Base-by-base conservation (phyloP, 2,329 filamentous ascomycete species). In the Trichophyton simii region DNA sequence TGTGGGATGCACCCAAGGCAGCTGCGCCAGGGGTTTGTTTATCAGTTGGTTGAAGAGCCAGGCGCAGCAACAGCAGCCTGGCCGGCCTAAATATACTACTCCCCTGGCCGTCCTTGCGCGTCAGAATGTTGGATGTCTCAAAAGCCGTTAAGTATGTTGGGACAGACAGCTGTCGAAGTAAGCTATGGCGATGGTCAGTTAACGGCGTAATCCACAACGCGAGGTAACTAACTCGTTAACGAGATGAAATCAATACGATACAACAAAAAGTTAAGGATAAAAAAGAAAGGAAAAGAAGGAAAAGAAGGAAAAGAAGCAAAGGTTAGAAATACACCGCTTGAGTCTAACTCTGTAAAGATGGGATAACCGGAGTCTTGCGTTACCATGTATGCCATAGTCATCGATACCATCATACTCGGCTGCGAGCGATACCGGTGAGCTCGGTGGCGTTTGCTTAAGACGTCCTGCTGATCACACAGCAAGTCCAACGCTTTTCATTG, bases 61-160 rank as follows among this genome's bases (percentile, higher is more conserved):
- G 44, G 44, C 44, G 44, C 20, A 48, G 44, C 44, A 20, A 28
- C 18, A 48, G 8, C n/a, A 48, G 5, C 44, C 20, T 20, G 44
- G 22, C 13, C 5, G 8, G 25, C 18, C 46, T 50, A 48, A 48
- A 48, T 48, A 48, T 48, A 48, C 8, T 36, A 36, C 34, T 13
- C 11, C 3, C 9, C 41, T 15, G 5, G 41, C 20, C 9, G 13
- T 9, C 46, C 46, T 25, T 50, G 22, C 20, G 20, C 20, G 3
- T 50, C 46, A 50, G 4, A 55, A 36, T 55, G 50, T 55, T 55
- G 28, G 50, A 55, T 55, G 50, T 55, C 50, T 55, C n/a, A 34
- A 8, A 9, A n/a, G 50, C 8, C 50, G 9, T 34, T 28, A 18
- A 18, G 18, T 18, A 15, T 13, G 20, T 11, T 22, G 7, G 11